Evolutionary conservation across 2,329 filamentous ascomycete genomes (phyloP).

Genomic region (Didymosphaeria variabile): DNA sequence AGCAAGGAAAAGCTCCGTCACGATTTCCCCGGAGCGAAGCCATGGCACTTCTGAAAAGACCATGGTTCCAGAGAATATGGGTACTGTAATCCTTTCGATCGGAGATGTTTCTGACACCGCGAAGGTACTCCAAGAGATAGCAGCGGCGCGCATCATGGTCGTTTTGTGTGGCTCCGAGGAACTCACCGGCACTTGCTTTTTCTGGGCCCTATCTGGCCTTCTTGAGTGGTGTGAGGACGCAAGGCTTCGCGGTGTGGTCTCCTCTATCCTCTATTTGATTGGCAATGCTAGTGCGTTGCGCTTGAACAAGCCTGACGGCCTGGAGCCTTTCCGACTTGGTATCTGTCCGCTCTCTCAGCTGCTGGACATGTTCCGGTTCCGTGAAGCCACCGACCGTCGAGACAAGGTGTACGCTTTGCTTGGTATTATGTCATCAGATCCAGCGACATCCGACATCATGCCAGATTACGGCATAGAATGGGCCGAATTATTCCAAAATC

Average conservation of each 20-base stretch:
- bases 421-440: constrained; percentile 17
- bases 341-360: constrained; percentile 15
- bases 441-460: neutral
- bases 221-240: neutral
- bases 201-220: constrained; percentile 7
- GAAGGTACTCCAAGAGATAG: constrained; percentile 22
- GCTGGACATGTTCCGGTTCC: constrained; percentile 20
- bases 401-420: constrained; percentile 23
- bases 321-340: constrained; percentile 3
- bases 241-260: constrained; percentile 3
- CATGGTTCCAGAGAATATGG: constrained; percentile 23
- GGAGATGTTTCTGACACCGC: constrained; percentile 6
- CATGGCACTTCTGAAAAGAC: constrained; percentile 16
- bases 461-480: constrained; percentile 18
- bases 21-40: neutral
- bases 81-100: neutral
- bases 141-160: constrained; percentile 17
- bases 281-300: constrained; percentile 4
- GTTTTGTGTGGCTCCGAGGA: constrained; percentile 15
- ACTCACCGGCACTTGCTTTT: constrained; percentile 16
- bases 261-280: constrained; percentile 12
- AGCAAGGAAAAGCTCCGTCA: neutral
- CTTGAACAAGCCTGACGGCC: neutral
- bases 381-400: constrained; percentile 16
- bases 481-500: constrained; percentile 1